Evolutionary conservation across 495 filamentous ascomycete species (phyloP).

Genomic region (Amphirosellinia nigrospora): DNA sequence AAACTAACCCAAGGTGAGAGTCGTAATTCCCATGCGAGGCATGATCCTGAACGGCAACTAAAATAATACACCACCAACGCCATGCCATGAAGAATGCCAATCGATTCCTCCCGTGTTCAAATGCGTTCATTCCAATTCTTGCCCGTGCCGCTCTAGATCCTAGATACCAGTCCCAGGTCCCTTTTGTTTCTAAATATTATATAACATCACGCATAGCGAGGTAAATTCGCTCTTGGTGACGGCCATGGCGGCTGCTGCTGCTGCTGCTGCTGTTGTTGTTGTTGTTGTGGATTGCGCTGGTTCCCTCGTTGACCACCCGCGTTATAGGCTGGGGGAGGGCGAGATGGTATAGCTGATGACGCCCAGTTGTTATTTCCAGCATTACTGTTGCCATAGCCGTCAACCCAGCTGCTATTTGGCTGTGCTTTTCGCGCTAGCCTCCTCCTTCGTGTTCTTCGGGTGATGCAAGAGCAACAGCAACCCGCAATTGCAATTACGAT

Average conservation of each 20-base stretch:
- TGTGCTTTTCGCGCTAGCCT: slow-evolving; percentile 32
- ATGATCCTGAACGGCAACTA: not conserved
- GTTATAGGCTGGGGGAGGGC: slow-evolving; percentile 26
- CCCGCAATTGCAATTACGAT: slow-evolving; percentile 65
- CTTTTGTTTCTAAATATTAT: slow-evolving; percentile 5
- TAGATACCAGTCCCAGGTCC: slow-evolving; percentile 32
- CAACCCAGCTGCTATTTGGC: slow-evolving; percentile 37
- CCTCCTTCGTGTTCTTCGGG: slow-evolving; percentile 43
- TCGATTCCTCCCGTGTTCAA: slow-evolving; percentile 15
- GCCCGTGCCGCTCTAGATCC: slow-evolving; percentile 17
- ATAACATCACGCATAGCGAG: slow-evolving; percentile 36
- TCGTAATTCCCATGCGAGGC: not conserved
- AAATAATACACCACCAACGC: slow-evolving; percentile 21
- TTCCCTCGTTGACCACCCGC: slow-evolving; percentile 3
- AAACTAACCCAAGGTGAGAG: slow-evolving; percentile 10
- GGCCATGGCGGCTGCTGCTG: slow-evolving; percentile 29
- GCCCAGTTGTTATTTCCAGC: slow-evolving; percentile 25
- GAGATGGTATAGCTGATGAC: slow-evolving; percentile 12
- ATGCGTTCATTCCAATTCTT: not conserved
- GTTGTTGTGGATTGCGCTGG: slow-evolving; percentile 24
- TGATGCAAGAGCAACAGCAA: slow-evolving; percentile 65
- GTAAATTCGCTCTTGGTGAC: slow-evolving; percentile 26
- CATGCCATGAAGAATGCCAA: slow-evolving; percentile 22
- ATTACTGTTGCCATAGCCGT: slow-evolving; percentile 22
- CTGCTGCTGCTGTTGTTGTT: too few species aligned